These are phyloP conservation scores for Cercophora newfieldiana DNA, from an alignment of 495 filamentous ascomycete genomes.

Conservation along the genomic window DNA sequence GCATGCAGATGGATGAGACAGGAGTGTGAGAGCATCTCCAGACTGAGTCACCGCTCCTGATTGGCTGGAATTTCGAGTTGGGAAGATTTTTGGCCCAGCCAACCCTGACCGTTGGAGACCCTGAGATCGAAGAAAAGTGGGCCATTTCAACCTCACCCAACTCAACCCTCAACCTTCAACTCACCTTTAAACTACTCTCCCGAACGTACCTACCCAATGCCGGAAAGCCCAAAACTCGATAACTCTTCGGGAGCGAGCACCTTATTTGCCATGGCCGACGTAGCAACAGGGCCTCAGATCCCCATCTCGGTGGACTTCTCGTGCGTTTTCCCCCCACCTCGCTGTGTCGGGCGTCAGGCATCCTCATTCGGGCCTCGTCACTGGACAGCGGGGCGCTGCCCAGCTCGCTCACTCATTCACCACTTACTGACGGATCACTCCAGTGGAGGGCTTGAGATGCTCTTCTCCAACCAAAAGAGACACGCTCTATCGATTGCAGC, in stretches of 20 bases:
- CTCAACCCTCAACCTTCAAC: background rate
- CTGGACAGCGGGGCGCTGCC: background rate
- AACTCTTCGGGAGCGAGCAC: too few species aligned
- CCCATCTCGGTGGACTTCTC: constrained; percentile 40
- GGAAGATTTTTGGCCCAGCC: constrained; percentile 12
- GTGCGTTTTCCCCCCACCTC: constrained; percentile 24
- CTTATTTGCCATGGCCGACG: constrained; percentile 10
- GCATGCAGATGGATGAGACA: constrained; percentile 4
- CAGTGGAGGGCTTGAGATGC: constrained; percentile 92
- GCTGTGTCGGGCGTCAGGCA: background rate
- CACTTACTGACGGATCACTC: constrained; percentile 18
- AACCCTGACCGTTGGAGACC: background rate
- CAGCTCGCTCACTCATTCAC: background rate
- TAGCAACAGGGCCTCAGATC: constrained; percentile 22
- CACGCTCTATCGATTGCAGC: constrained; percentile 69
- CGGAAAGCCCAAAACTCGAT: background rate
- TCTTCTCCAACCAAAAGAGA: constrained; percentile 80
- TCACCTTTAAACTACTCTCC: background rate
- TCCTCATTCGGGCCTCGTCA: background rate
- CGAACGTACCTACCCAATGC: background rate
- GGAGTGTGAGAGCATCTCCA: constrained; percentile 14
- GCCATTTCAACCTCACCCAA: background rate
- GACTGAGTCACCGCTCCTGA: constrained; percentile 6
- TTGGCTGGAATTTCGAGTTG: constrained; percentile 5
- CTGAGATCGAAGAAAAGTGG: background rate